phyloP scores from a whole-genome alignment of 2,329 filamentous ascomycete genomes.

The Verticillium isaacii region DNA sequence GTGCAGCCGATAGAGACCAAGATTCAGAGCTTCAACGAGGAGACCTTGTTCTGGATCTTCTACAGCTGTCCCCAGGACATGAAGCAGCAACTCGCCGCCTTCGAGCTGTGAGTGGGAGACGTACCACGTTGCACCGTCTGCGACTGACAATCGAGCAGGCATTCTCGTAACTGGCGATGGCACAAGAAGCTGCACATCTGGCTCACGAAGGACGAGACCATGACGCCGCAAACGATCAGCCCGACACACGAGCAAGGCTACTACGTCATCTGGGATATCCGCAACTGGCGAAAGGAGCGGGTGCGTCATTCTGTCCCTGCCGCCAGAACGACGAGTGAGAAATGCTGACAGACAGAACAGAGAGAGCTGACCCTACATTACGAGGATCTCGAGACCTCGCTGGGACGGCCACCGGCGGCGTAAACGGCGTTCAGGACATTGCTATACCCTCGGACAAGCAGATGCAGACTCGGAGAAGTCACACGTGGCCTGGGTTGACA shows the following conservation, averaged over 20 bases:
- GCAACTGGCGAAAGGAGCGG: conserved; percentile 58
- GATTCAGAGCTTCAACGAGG: conserved; percentile 62
- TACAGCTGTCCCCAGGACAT: conserved; percentile 60
- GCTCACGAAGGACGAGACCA: conserved; percentile 63
- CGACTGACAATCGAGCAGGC: conserved; percentile 29
- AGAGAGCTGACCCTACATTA: conserved; percentile 59
- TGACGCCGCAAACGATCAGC: conserved; percentile 57
- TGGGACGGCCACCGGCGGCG: conserved; percentile 2
- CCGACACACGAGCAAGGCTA: conserved; percentile 58
- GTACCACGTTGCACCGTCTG: background rate
- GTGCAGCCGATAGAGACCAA: conserved; percentile 62
- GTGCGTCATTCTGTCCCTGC: conserved; percentile 34
- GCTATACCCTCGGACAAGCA: background rate
- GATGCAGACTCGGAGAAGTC: background rate
- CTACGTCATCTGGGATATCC: conserved; percentile 62
- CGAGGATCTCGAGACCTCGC: conserved; percentile 52
- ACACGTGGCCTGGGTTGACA: background rate
- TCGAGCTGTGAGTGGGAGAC: conserved; percentile 50
- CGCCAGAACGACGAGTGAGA: background rate
- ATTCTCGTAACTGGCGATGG: conserved; percentile 63
- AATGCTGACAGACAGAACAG: conserved; percentile 28
- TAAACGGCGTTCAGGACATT: background rate
- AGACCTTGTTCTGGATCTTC: conserved; percentile 66
- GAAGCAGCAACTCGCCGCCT: conserved; percentile 59
- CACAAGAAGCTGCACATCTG: conserved; percentile 63